A percentile compares a stretch with the other conserved stretches of the same genome.
Conservation (phyloP, 352 stramenopile genomes). For the Saprolegnia parasitica region DNA sequence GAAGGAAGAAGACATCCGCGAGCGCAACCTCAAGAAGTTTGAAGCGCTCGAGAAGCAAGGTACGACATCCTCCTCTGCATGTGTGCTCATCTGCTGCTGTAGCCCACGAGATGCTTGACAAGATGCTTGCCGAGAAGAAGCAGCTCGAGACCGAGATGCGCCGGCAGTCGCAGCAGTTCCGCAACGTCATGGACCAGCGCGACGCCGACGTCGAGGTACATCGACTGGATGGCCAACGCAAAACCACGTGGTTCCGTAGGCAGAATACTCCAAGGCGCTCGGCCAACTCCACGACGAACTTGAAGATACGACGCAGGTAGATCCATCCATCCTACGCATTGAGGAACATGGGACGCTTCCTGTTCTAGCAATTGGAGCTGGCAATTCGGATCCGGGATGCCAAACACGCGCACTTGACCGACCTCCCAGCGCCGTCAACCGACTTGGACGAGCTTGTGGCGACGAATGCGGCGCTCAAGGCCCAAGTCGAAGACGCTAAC, state of each 20-base stretch:
- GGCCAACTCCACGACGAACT: slow-evolving; percentile 10
- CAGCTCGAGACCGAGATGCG: slow-evolving; percentile 19
- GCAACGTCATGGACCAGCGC: slow-evolving; percentile 20
- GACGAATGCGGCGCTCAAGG: neutral
- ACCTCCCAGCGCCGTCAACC: slow-evolving; percentile 3
- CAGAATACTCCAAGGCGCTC: slow-evolving; percentile 22
- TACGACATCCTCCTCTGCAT: neutral
- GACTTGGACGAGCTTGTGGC: slow-evolving; percentile 6
- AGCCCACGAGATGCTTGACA: slow-evolving; percentile 22
- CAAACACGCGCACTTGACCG: slow-evolving; percentile 2
- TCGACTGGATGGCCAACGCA: neutral
- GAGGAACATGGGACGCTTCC: too few relatives aligned
- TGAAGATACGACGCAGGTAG: slow-evolving; percentile 23
- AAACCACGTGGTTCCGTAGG: slow-evolving; percentile 1
- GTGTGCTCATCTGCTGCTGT: neutral
- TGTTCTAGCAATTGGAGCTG: slow-evolving; percentile 17
- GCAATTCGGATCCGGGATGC: slow-evolving; percentile 12
- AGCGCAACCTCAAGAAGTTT: slow-evolving; percentile 12
- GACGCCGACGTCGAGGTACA: slow-evolving; percentile 22
- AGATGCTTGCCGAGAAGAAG: slow-evolving; percentile 23
- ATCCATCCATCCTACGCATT: neutral
- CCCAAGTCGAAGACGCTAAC: neutral
- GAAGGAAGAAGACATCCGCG: slow-evolving; percentile 16
- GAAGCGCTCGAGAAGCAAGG: slow-evolving; percentile 24
- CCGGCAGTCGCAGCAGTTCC: slow-evolving; percentile 27